Conservation (phyloP, 164 flowering plant species). For the Umbellularia californica region DNA sequence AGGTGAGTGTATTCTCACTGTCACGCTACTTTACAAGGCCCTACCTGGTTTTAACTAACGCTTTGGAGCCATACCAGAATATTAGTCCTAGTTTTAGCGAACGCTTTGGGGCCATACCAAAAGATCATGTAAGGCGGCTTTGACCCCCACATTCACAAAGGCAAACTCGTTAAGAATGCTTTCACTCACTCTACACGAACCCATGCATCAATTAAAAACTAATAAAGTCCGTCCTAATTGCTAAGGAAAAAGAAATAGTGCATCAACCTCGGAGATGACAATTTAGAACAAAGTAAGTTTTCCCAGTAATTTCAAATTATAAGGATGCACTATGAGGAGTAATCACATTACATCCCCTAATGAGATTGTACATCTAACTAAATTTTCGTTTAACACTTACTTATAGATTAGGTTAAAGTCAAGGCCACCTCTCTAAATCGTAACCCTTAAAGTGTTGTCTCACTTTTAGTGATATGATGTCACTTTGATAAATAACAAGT, state of each 20-base stretch:
- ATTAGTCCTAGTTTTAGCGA: not conserved
- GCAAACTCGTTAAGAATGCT: not conserved
- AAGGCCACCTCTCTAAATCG: not conserved
- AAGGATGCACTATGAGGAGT: no score
- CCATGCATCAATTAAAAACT: not conserved
- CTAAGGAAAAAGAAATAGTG: not conserved
- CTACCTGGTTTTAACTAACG: no score
- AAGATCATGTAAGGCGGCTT: not conserved
- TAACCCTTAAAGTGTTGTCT: no score
- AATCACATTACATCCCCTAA: no score
- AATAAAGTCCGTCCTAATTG: not conserved
- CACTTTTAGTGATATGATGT: no score
- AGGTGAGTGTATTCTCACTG: not conserved
- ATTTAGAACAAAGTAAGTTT: not conserved
- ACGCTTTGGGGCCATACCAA: not conserved
- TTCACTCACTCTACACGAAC: not conserved
- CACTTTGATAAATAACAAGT: no score
- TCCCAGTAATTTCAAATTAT: no score
- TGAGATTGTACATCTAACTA: no score
- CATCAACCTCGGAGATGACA: not conserved
- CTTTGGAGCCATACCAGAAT: no score
- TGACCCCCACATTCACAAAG: not conserved
- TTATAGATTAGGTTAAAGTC: not conserved
- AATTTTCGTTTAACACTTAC: not conserved
- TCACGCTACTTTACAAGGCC: not conserved